phyloP scores from a whole-genome alignment of 2,329 filamentous ascomycete genomes.

The Helotiales sp. region DNA sequence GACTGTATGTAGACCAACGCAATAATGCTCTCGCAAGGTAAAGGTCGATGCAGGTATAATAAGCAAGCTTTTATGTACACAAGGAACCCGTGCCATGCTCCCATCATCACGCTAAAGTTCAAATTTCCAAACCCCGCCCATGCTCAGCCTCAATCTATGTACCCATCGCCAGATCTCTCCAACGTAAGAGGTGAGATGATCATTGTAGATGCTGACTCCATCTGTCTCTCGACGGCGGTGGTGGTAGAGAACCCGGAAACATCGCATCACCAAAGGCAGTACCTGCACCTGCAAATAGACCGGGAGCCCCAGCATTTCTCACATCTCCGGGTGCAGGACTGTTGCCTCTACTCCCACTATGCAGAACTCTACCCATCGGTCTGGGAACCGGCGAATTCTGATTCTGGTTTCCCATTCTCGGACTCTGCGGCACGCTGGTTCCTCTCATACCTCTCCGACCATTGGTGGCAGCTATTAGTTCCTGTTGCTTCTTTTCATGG shows the following conservation, averaged over 20 bases:
- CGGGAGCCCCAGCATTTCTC: not conserved
- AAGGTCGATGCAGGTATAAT: not conserved
- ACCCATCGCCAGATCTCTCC: not conserved
- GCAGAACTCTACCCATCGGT: conserved; percentile 24
- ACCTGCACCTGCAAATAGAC: not conserved
- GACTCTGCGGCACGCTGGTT: conserved; percentile 39
- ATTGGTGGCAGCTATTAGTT: conserved; percentile 47
- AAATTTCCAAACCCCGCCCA: not conserved
- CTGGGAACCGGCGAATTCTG: conserved; percentile 37
- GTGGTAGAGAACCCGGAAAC: conserved; percentile 15
- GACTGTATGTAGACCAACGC: not conserved
- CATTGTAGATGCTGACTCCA: conserved; percentile 31
- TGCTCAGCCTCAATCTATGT: not conserved
- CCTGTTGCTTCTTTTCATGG: conserved; percentile 46
- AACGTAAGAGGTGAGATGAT: not conserved
- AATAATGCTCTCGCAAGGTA: not conserved
- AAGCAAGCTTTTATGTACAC: too few species aligned
- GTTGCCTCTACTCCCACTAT: conserved; percentile 33
- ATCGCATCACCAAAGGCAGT: conserved; percentile 20
- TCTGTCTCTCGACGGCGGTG: conserved; percentile 3
- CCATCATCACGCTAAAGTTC: not conserved
- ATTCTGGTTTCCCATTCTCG: conserved; percentile 35
- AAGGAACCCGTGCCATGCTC: too few species aligned
- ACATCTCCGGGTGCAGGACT: conserved; percentile 35
- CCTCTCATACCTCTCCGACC: conserved; percentile 45